These are phyloP conservation scores for Breviolum minutum DNA, from an alignment of 73 alveolate species.

Conservation along the genomic window DNA sequence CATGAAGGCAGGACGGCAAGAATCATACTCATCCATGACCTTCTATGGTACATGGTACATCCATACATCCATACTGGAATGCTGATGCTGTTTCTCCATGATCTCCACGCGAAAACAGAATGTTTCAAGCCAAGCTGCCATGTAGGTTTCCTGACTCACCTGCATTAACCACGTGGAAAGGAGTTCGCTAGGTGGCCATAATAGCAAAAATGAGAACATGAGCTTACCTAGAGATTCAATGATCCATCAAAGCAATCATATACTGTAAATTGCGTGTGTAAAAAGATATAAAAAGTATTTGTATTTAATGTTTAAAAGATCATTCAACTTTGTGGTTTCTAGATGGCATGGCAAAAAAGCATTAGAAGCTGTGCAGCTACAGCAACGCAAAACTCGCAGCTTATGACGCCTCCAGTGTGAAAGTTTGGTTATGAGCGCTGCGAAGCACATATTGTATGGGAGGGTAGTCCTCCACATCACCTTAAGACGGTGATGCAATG, in stretches of 20 bases:
- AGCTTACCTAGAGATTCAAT: no score
- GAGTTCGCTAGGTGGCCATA: background rate
- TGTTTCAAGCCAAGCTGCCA: slow-evolving; percentile 8
- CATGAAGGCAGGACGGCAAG: slow-evolving; percentile 95
- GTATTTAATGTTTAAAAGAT: no score
- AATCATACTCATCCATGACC: slow-evolving; percentile 88
- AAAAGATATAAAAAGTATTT: no score
- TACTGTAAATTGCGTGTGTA: no score
- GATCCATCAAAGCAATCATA: no score
- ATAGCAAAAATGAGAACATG: background rate
- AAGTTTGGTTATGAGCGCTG: slow-evolving; percentile 87
- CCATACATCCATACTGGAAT: background rate
- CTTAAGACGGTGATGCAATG: background rate
- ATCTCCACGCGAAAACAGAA: background rate
- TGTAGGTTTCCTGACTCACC: slow-evolving; percentile 91
- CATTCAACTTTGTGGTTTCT: no score
- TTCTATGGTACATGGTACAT: background rate
- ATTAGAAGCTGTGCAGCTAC: no score
- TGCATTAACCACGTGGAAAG: background rate
- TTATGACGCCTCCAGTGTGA: slow-evolving; percentile 38
- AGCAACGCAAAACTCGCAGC: background rate
- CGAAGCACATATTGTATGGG: slow-evolving; percentile 44
- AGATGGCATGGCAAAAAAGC: no score
- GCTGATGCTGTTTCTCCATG: background rate
- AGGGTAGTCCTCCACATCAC: slow-evolving; percentile 45